Conservation (phyloP, 179 eudicot species). For the Drosera spatulata region DNA sequence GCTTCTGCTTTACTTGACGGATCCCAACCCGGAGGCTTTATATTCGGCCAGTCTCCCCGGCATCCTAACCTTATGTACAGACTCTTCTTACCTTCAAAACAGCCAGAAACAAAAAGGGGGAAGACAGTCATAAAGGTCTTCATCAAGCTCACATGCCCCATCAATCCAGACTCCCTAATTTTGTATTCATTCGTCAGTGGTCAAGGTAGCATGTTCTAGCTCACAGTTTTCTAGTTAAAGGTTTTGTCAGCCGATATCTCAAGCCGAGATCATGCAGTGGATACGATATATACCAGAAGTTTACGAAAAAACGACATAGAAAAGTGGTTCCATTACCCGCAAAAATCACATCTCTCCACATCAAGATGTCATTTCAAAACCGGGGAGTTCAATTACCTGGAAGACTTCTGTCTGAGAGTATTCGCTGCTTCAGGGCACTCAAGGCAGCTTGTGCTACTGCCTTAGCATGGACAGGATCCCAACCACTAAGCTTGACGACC, state of each 20-base stretch:
- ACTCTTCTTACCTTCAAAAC: conserved; percentile 61
- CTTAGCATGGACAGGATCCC: conserved; percentile 77
- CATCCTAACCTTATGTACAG: conserved; percentile 82
- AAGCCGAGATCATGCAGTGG: too few species aligned
- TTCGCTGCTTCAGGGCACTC: conserved; percentile 79
- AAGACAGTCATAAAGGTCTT: too few species aligned
- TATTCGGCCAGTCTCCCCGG: conserved; percentile 97
- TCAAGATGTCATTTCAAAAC: background rate
- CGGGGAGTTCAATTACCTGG: conserved; percentile 37
- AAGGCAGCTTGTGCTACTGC: conserved; percentile 77
- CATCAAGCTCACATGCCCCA: too few species aligned
- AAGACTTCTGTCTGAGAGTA: conserved; percentile 79
- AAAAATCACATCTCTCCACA: too few species aligned
- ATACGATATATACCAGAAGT: too few species aligned
- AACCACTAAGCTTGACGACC: conserved; percentile 74
- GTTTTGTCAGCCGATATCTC: too few species aligned
- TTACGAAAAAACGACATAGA: too few species aligned
- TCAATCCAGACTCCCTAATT: too few species aligned
- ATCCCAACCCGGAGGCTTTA: conserved; percentile 88
- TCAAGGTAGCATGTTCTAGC: too few species aligned
- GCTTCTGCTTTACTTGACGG: conserved; percentile 29
- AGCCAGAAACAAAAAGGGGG: background rate
- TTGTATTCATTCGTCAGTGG: too few species aligned
- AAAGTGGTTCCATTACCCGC: too few species aligned
- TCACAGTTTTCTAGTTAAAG: too few species aligned